These are phyloP conservation scores for Hansenula sp. DNA, from an alignment of 1,139 yeast species.

Conservation along the genomic window DNA sequence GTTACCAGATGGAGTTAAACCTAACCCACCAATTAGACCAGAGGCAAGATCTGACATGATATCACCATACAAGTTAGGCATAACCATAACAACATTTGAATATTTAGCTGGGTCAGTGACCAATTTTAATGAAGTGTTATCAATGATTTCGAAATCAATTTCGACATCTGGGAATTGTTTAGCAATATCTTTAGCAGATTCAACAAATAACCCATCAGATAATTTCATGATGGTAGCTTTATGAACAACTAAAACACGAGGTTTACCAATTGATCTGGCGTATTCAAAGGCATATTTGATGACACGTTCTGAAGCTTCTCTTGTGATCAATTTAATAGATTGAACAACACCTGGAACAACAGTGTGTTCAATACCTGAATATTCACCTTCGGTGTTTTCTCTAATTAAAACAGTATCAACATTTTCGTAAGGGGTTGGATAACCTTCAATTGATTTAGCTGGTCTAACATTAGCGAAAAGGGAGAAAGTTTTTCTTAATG, in stretches of 20 bases:
- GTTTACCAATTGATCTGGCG: slow-evolving; percentile 85
- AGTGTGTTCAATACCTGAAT: slow-evolving; percentile 97
- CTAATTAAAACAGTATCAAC: slow-evolving; percentile 95
- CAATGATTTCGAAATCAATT: slow-evolving; percentile 83
- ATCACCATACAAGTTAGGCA: slow-evolving; percentile 99
- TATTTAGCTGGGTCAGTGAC: slow-evolving; percentile 87
- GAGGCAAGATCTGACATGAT: slow-evolving; percentile 96
- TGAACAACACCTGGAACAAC: slow-evolving; percentile 98
- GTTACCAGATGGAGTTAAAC: slow-evolving; percentile 98
- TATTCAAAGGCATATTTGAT: slow-evolving; percentile 96
- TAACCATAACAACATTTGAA: slow-evolving; percentile 87
- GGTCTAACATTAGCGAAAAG: slow-evolving; percentile 98
- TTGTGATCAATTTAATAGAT: slow-evolving; percentile 94
- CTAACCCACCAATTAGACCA: slow-evolving; percentile 97
- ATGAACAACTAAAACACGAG: slow-evolving; percentile 91
- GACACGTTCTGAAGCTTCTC: slow-evolving; percentile 93
- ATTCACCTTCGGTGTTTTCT: slow-evolving; percentile 99
- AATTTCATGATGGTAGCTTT: slow-evolving; percentile 98
- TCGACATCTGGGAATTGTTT: slow-evolving; percentile 89
- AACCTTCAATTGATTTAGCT: slow-evolving; percentile 89
- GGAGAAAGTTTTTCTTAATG: slow-evolving; percentile 94
- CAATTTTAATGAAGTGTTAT: slow-evolving; percentile 89
- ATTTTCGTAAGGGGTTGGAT: slow-evolving; percentile 89
- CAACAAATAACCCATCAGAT: slow-evolving; percentile 94
- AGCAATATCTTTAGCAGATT: slow-evolving; percentile 85